phyloP scores from a whole-genome alignment of 192 early-diverging fungal genomes.

The Phlyctochytrium arcticum region DNA sequence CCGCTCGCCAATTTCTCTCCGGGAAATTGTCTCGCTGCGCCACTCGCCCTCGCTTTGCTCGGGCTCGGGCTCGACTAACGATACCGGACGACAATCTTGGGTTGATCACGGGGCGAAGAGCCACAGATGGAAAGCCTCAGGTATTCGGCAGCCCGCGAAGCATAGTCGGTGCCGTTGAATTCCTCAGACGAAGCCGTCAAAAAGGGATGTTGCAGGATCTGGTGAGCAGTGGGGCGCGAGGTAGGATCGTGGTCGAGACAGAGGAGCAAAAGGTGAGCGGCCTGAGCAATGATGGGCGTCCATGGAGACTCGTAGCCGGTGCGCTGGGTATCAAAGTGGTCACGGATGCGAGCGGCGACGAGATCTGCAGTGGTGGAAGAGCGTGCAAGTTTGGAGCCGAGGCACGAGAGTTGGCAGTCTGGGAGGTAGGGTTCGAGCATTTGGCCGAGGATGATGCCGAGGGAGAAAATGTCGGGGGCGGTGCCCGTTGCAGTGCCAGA shows the following conservation, averaged over 20 bases:
- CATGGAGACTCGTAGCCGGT: constrained; percentile 21
- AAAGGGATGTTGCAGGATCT: constrained; percentile 58
- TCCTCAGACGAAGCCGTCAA: constrained; percentile 20
- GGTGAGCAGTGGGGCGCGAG: constrained; percentile 51
- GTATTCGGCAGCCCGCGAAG: neutral
- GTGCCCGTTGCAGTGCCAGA: constrained; percentile 27
- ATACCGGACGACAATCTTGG: neutral
- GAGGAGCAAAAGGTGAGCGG: constrained; percentile 56
- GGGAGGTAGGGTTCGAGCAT: constrained; percentile 70
- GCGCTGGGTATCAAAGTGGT: neutral
- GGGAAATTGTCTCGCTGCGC: too few relatives aligned
- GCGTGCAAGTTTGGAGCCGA: constrained; percentile 66
- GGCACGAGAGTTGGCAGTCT: constrained; percentile 55
- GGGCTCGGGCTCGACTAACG: neutral
- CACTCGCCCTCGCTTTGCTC: too few relatives aligned
- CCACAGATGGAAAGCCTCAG: neutral
- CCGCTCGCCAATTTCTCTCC: too few relatives aligned
- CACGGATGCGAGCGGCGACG: constrained; percentile 50
- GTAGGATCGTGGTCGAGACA: constrained; percentile 53
- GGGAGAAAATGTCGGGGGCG: constrained; percentile 64
- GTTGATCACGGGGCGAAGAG: neutral
- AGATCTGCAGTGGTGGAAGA: constrained; percentile 61
- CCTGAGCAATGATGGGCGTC: constrained; percentile 49
- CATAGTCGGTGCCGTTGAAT: constrained; percentile 18
- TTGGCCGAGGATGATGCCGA: constrained; percentile 68